A percentile compares a stretch with the other conserved stretches of the same genome.
Evolutionary conservation across 2,329 filamentous ascomycete species (phyloP).

Genomic region (Biscogniauxia mediterranea): DNA sequence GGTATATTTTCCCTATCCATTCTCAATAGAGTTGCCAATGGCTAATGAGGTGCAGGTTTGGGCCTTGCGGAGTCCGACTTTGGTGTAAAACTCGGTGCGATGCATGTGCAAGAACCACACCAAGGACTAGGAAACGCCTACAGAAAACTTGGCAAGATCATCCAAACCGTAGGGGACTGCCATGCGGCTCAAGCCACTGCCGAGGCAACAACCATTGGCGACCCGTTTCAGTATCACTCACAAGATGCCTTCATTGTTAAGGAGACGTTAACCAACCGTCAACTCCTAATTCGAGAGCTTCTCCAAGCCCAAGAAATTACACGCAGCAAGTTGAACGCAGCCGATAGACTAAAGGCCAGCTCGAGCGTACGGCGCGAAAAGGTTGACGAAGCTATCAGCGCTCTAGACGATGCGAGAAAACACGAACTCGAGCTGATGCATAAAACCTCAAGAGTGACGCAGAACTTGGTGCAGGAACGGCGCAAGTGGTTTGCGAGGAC

Average conservation of each 20-base stretch:
- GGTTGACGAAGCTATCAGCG: constrained; percentile 93
- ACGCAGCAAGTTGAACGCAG: constrained; percentile 77
- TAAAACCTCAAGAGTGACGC: constrained; percentile 86
- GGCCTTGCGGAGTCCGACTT: constrained; percentile 91
- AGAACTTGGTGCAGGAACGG: constrained; percentile 84
- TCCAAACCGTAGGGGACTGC: constrained; percentile 91
- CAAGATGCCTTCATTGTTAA: constrained; percentile 97
- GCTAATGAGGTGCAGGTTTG: constrained; percentile 60
- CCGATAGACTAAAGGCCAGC: constrained; percentile 83
- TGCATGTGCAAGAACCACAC: constrained; percentile 90
- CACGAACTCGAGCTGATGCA: constrained; percentile 78
- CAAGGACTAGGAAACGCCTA: constrained; percentile 85
- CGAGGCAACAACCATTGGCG: constrained; percentile 90
- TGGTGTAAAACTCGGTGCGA: constrained; percentile 81
- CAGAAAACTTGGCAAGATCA: constrained; percentile 88
- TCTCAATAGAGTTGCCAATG: constrained; percentile 7
- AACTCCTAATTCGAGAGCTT: constrained; percentile 92
- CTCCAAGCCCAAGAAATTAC: constrained; percentile 86
- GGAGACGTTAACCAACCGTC: constrained; percentile 94
- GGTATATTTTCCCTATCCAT: constrained; percentile 52
- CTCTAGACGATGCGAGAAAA: constrained; percentile 81
- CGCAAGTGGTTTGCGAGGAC: constrained; percentile 89
- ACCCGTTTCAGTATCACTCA: constrained; percentile 92
- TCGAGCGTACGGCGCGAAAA: constrained; percentile 89
- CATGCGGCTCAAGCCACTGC: constrained; percentile 96